phyloP scores from a whole-genome alignment of 108 stramenopile species.

The Pseudonitzschia multiseries region DNA sequence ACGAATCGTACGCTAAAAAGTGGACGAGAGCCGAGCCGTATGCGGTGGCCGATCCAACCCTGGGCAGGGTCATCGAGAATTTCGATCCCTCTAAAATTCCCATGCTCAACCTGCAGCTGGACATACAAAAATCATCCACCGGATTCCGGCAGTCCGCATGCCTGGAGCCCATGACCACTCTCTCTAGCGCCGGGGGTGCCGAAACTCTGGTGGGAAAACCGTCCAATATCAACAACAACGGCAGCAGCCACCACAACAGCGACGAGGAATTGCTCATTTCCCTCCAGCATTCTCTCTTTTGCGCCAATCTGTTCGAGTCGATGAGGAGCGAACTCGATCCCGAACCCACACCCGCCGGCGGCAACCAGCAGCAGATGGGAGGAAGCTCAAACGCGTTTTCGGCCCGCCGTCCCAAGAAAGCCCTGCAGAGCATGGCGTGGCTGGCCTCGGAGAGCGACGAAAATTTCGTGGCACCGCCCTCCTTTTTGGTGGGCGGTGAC shows the following conservation, averaged over 20 bases:
- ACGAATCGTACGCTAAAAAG: conserved; percentile 12
- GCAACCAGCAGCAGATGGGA: background rate
- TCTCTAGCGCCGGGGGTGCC: conserved; percentile 5
- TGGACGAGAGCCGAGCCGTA: conserved; percentile 77
- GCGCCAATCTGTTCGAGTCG: conserved; percentile 85
- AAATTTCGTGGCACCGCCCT: conserved; percentile 73
- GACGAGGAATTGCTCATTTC: conserved; percentile 74
- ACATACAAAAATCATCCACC: conserved; percentile 77
- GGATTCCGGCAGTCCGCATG: conserved; percentile 68
- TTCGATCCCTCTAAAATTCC: conserved; percentile 83
- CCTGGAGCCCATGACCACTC: conserved; percentile 53
- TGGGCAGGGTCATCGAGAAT: conserved; percentile 73
- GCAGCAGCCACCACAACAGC: background rate
- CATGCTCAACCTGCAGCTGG: conserved; percentile 69
- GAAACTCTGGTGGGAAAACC: background rate
- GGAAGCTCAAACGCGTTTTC: conserved; percentile 21
- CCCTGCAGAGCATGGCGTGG: conserved; percentile 48
- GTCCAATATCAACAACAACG: background rate
- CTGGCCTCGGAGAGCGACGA: conserved; percentile 78
- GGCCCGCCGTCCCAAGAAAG: background rate
- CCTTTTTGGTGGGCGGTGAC: conserved; percentile 54
- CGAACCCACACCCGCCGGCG: conserved; percentile 8
- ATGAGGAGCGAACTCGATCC: conserved; percentile 69
- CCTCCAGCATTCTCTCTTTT: conserved; percentile 85
- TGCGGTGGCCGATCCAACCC: conserved; percentile 76